A percentile compares a stretch with the other conserved stretches of the same genome.
Conservation (phyloP, 306 rosid genomes). For the Betula pendula region DNA sequence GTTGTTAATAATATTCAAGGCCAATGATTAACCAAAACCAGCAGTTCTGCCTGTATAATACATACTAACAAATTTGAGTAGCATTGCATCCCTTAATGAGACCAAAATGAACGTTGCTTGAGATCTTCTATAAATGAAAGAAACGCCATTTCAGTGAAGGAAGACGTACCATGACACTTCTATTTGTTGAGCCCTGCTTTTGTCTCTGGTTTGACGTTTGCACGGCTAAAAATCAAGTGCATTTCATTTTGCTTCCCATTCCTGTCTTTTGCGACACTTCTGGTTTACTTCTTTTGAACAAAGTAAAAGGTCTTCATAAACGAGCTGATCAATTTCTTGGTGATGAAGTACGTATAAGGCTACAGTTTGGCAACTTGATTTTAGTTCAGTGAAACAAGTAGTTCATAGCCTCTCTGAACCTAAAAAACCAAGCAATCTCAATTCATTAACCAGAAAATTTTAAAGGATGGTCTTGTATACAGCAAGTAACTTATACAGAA, state of each 20-base stretch:
- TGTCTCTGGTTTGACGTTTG: conserved; percentile 28
- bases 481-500: background rate
- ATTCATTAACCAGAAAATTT: background rate
- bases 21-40: no score
- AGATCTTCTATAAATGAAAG: background rate
- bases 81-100: background rate
- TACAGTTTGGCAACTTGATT: background rate
- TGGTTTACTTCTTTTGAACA: background rate
- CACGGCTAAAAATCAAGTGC: background rate
- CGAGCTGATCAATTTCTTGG: background rate
- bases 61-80: background rate
- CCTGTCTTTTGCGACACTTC: background rate
- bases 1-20: no score
- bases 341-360: background rate
- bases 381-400: background rate
- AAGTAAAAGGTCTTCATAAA: background rate
- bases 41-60: no score
- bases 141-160: conserved; percentile 5
- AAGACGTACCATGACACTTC: conserved; percentile 17
- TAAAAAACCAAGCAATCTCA: background rate
- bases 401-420: background rate
- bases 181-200: conserved; percentile 23
- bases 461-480: background rate
- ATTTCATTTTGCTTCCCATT: background rate
- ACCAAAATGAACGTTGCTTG: background rate